These are phyloP conservation scores for Spathaspora boniae DNA, from an alignment of 805 yeast genomes.

Conservation along the genomic window DNA sequence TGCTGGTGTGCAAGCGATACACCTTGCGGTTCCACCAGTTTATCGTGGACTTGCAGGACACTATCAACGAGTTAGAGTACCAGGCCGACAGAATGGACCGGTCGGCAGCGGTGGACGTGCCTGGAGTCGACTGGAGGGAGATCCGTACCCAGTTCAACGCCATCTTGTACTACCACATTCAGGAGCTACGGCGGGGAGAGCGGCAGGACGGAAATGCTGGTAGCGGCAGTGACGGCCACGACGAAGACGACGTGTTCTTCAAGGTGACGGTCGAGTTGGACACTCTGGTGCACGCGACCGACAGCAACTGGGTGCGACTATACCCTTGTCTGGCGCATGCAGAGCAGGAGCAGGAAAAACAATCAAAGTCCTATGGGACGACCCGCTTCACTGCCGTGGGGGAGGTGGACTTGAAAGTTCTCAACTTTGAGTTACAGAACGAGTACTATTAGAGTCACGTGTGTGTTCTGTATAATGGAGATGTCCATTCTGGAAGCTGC, in stretches of 20 bases:
- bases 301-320: conserved; percentile 24
- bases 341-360: background rate
- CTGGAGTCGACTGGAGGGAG: conserved; percentile 30
- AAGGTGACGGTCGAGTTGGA: conserved; percentile 23
- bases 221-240: background rate
- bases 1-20: conserved; percentile 36
- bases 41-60: conserved; percentile 16
- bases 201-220: background rate
- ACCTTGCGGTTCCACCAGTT: conserved; percentile 31
- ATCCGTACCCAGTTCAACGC: conserved; percentile 29
- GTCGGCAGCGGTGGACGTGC: conserved; percentile 17
- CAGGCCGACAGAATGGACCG: conserved; percentile 16
- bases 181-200: conserved; percentile 19
- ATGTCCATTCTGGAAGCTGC: too few species aligned
- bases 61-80: conserved; percentile 5
- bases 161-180: conserved; percentile 27
- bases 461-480: background rate
- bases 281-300: conserved; percentile 14
- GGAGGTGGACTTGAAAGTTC: conserved; percentile 22
- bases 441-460: conserved; percentile 18
- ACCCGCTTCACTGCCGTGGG: conserved; percentile 19
- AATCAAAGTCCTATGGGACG: conserved; percentile 4
- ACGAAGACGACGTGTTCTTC: conserved; percentile 13
- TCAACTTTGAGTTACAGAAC: conserved; percentile 28
- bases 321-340: background rate